Evolutionary conservation across 1,284 basidiomycete species (phyloP).

Genomic region (Boletus sp.): DNA sequence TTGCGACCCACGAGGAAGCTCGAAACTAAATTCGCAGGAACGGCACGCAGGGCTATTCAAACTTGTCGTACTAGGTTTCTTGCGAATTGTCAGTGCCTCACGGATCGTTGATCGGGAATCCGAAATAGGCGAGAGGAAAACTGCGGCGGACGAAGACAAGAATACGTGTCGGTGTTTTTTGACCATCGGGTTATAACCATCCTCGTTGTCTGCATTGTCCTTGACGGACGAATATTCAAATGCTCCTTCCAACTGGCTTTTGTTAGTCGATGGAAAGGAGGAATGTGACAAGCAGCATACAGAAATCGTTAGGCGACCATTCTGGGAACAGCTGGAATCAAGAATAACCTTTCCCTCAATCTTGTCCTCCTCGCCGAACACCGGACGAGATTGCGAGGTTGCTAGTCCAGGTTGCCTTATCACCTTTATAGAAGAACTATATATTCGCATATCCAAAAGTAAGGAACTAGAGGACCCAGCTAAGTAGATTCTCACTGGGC

Average conservation of each 20-base stretch:
- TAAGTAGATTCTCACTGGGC: slow-evolving; percentile 1
- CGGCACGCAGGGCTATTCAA: slow-evolving; percentile 41
- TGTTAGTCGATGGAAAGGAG: slow-evolving; percentile 3
- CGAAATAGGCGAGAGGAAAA: slow-evolving; percentile 47
- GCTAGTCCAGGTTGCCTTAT: slow-evolving; percentile 43
- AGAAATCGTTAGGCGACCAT: slow-evolving; percentile 60
- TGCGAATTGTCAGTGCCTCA: slow-evolving; percentile 50
- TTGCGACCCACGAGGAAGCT: slow-evolving; percentile 53
- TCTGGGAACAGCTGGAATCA: slow-evolving; percentile 51
- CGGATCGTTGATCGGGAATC: slow-evolving; percentile 55
- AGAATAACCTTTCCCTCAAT: slow-evolving; percentile 62
- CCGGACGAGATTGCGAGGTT: slow-evolving; percentile 49
- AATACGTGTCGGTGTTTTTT: slow-evolving; percentile 57
- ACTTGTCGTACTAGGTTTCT: slow-evolving; percentile 47
- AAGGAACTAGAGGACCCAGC: slow-evolving; percentile 47
- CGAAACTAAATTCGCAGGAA: slow-evolving; percentile 60
- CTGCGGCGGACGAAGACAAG: slow-evolving; percentile 52
- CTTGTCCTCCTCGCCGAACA: slow-evolving; percentile 62
- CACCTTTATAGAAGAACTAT: slow-evolving; percentile 60
- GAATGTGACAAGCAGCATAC: slow-evolving; percentile 42
- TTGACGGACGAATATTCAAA: slow-evolving; percentile 53
- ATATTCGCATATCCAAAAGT: slow-evolving; percentile 61
- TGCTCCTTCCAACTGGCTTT: slow-evolving; percentile 59
- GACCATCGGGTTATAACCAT: slow-evolving; percentile 25
- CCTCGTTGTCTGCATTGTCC: slow-evolving; percentile 32